Conservation (phyloP, 2,329 filamentous ascomycete species). For the Xylariaceae sp. region DNA sequence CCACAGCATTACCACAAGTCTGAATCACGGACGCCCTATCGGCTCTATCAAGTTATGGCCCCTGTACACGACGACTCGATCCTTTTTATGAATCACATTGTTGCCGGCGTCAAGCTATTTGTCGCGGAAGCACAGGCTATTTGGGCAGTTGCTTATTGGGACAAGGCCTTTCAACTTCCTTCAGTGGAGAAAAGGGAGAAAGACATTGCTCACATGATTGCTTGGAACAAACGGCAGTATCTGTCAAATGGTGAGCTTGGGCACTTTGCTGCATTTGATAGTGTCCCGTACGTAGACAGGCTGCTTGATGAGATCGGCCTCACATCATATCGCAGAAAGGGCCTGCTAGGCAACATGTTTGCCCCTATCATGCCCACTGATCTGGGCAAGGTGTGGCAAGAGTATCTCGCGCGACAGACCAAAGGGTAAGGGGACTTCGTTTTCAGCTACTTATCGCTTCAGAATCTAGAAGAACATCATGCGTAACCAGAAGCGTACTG, state of each 20-base stretch:
- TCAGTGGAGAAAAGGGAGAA: constrained; percentile 18
- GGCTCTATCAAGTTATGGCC: constrained; percentile 24
- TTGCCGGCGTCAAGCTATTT: constrained; percentile 22
- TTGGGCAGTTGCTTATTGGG: constrained; percentile 26
- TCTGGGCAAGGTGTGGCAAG: constrained; percentile 19
- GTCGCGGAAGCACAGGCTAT: constrained; percentile 26
- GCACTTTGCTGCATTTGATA: constrained; percentile 26
- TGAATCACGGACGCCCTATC: constrained; percentile 21
- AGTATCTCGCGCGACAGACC: constrained; percentile 23
- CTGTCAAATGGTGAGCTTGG: constrained; percentile 25
- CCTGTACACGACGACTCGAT: constrained; percentile 25
- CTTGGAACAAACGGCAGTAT: constrained; percentile 27
- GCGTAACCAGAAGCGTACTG: no score
- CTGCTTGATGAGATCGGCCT: constrained; percentile 26
- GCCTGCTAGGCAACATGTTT: constrained; percentile 26
- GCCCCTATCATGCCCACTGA: constrained; percentile 22
- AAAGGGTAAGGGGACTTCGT: no score
- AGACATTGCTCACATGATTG: constrained; percentile 21
- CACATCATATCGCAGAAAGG: constrained; percentile 23
- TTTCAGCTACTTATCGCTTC: no score
- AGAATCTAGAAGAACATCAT: no score
- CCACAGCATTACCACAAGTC: constrained; percentile 23
- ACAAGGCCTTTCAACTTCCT: constrained; percentile 21
- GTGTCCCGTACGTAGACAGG: constrained; percentile 25
- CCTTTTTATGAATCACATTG: constrained; percentile 24